Evolutionary conservation across 2,329 filamentous ascomycete species (phyloP).

Genomic region (Paracoccidioides brasiliensis): DNA sequence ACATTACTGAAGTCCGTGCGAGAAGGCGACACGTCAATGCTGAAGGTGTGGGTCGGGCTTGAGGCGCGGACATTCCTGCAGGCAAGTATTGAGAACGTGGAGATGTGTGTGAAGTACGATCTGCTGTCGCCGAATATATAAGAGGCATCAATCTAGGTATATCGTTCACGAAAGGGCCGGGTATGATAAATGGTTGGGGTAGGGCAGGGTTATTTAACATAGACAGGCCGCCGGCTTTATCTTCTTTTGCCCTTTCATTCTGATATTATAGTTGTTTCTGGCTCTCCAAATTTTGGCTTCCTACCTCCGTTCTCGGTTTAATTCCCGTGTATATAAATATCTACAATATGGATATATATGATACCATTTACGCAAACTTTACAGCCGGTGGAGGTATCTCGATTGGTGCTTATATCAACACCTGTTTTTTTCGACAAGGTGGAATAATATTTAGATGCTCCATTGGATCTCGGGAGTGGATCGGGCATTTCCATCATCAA

Average conservation of each 20-base stretch:
- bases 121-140: slow-evolving; percentile 75
- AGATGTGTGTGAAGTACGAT: slow-evolving; percentile 84
- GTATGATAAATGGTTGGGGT: not conserved
- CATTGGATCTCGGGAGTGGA: not conserved
- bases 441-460: not conserved
- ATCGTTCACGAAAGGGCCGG: not conserved
- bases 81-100: slow-evolving; percentile 78
- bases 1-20: slow-evolving; percentile 47
- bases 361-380: not conserved
- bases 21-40: slow-evolving; percentile 66
- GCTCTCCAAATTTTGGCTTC: too few species aligned
- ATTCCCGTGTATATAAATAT: not conserved
- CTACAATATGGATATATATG: not conserved
- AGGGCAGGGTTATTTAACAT: not conserved
- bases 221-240: not conserved
- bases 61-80: slow-evolving; percentile 83
- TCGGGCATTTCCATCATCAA: too few species aligned
- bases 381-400: too few species aligned
- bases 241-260: not conserved
- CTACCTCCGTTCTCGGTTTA: not conserved
- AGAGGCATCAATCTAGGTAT: not conserved
- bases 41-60: slow-evolving; percentile 81
- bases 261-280: too few species aligned
- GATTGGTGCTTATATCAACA: too few species aligned
- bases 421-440: not conserved